These are phyloP conservation scores for Pestalotiopsis sp. DNA, from an alignment of 2,329 filamentous ascomycete species.

Conservation along the genomic window DNA sequence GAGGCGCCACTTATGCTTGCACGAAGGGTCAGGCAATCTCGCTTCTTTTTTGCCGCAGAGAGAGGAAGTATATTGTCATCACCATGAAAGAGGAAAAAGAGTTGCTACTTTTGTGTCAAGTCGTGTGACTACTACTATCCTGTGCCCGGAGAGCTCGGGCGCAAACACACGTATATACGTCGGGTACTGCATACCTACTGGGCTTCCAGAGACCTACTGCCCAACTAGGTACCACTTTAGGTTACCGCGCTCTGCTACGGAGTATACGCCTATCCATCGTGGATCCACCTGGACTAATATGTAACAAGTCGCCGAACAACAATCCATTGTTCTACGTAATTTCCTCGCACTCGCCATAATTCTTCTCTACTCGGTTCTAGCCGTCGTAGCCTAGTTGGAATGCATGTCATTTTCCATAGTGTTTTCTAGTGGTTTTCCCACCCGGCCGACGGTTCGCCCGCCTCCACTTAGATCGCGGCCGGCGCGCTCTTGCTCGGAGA, in stretches of 20 bases:
- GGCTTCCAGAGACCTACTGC: too few species aligned
- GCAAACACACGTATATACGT: too few species aligned
- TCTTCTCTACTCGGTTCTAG: neutral
- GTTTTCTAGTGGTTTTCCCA: neutral
- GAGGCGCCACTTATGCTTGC: neutral
- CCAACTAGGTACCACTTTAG: too few species aligned
- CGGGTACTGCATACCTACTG: too few species aligned
- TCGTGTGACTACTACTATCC: neutral
- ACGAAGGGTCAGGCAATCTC: neutral
- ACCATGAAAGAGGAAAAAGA: neutral
- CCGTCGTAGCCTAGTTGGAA: constrained; percentile 1
- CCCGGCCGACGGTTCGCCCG: neutral
- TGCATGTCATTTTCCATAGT: constrained; percentile 9
- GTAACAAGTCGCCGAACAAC: too few species aligned
- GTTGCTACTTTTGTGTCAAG: neutral
- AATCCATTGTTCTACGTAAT: too few species aligned
- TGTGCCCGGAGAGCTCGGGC: too few species aligned
- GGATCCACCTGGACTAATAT: too few species aligned
- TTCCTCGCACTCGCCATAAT: too few species aligned
- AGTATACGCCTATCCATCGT: too few species aligned
- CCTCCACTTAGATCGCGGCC: neutral
- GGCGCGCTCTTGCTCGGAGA: neutral
- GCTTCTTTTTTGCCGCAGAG: neutral
- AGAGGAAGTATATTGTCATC: neutral
- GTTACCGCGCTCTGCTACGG: too few species aligned